Base-by-base conservation (phyloP, 495 filamentous ascomycete species). In the Cercophora newfieldiana region DNA sequence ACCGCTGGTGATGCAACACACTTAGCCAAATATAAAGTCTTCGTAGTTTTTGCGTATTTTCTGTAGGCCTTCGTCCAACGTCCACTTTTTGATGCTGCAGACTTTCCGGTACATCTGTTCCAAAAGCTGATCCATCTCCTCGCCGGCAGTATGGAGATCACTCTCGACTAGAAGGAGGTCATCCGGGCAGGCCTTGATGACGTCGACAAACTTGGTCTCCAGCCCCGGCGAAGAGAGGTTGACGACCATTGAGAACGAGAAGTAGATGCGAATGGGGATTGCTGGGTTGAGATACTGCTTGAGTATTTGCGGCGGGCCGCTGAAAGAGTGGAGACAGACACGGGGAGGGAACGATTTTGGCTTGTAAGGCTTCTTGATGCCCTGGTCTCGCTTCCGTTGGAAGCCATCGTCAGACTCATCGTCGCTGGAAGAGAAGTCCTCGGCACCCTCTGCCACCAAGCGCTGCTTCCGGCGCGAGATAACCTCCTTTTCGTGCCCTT, bases 281-380 rank as follows among this genome's bases (percentile, higher is more conserved):
- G 87, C 83, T 1, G 86, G 87, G 68, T 90, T 80, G 65, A 93
- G 76, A 67, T 96, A 97, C 74, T 94, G 92, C 54, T 84, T 90
- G 29, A 97, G 71, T 26, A 86, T 83, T 47, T 95, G 88, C 22
- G 85, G 77, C n/a, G 90, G 85, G 0, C 93, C 96, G 31, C 91
- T 93, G 74, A 91, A 99, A 0, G 93, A 97, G 77, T 99, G 95
- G 69, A 99, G 83, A 72, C 95, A 99, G 69, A 98, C 89, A 31
- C 94, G 86, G 1, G 94, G 93, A 8, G 95, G 95, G 72, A 90
- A 99, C 0, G 90, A 90, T 48, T 82, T 79, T 0, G 74, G 68
- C 50, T 67, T 55, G 65, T 72, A 70, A 3, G 44, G 57, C 61
- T 66, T 68, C 29, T 44, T 57, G 33, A 48, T 26, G 3, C 55